Conservation (phyloP, 2,329 filamentous ascomycete genomes). For the Nemania sp. region DNA sequence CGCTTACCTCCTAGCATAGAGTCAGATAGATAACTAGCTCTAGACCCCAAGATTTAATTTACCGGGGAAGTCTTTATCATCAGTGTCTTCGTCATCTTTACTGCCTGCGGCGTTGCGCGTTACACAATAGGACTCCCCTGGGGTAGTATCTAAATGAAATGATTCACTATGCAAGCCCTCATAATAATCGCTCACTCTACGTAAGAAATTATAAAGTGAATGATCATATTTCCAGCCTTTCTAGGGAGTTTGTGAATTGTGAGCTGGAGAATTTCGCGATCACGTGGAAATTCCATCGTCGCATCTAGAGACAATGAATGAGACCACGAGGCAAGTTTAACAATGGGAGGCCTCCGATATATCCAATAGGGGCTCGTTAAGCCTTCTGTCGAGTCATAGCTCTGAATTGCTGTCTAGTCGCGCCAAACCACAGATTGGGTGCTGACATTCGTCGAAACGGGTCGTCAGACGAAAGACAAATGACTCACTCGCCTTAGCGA, state of each 20-base stretch:
- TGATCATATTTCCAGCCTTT: not conserved
- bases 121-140: conserved; percentile 2
- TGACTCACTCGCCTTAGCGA: conserved; percentile 3
- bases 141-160: not conserved
- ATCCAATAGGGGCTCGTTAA: not conserved
- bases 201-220: not conserved
- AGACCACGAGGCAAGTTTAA: not conserved
- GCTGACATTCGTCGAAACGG: not conserved
- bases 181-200: no score
- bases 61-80: conserved; percentile 2
- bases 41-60: conserved; percentile 2
- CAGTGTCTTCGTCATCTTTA: conserved; percentile 14
- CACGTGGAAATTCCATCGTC: not conserved
- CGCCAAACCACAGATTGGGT: not conserved
- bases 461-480: not conserved
- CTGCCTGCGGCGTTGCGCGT: conserved; percentile 13
- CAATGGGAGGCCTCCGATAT: not conserved
- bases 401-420: not conserved
- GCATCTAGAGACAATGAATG: not conserved
- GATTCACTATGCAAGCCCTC: not conserved
- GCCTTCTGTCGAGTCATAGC: conserved; percentile 1
- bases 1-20: conserved; percentile 12
- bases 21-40: not conserved
- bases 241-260: not conserved
- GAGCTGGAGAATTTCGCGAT: not conserved